Conservation (phyloP, 2,329 filamentous ascomycete genomes). For the Fusarium nodosum region DNA sequence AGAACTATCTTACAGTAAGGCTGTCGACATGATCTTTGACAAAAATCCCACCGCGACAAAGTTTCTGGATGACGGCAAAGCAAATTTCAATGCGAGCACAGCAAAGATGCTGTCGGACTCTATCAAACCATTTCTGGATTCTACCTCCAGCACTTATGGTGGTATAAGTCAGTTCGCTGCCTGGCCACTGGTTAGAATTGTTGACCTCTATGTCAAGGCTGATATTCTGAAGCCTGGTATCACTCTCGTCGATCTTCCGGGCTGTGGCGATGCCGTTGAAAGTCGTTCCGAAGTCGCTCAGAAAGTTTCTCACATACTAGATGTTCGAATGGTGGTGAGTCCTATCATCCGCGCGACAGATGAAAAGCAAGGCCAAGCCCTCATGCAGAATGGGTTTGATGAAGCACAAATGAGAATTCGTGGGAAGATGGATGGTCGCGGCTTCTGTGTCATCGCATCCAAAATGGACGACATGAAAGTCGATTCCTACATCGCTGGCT, state of each 20-base stretch:
- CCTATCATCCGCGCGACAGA: conserved; percentile 48
- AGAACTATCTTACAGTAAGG: neutral
- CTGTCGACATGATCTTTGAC: conserved; percentile 26
- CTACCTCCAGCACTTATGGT: conserved; percentile 8
- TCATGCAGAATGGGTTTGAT: conserved; percentile 48
- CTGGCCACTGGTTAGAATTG: conserved; percentile 56
- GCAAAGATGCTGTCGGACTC: conserved; percentile 11
- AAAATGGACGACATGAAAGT: conserved; percentile 50
- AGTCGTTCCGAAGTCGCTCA: conserved; percentile 48
- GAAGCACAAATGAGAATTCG: conserved; percentile 48
- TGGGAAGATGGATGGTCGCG: conserved; percentile 43
- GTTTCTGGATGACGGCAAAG: conserved; percentile 8
- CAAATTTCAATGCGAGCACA: conserved; percentile 6
- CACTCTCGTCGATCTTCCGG: conserved; percentile 67
- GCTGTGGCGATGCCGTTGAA: conserved; percentile 59
- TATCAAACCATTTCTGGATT: conserved; percentile 51
- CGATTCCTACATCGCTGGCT: conserved; percentile 5
- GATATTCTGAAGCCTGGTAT: conserved; percentile 63
- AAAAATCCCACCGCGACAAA: conserved; percentile 11
- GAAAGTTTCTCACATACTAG: conserved; percentile 35
- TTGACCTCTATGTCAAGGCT: conserved; percentile 60
- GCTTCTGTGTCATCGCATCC: conserved; percentile 48
- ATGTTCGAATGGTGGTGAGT: conserved; percentile 50
- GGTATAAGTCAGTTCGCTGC: conserved; percentile 38
- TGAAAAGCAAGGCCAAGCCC: conserved; percentile 36